Conservation (phyloP, 768 basidiomycete genomes). For the Leccinellum rugosiceps region DNA sequence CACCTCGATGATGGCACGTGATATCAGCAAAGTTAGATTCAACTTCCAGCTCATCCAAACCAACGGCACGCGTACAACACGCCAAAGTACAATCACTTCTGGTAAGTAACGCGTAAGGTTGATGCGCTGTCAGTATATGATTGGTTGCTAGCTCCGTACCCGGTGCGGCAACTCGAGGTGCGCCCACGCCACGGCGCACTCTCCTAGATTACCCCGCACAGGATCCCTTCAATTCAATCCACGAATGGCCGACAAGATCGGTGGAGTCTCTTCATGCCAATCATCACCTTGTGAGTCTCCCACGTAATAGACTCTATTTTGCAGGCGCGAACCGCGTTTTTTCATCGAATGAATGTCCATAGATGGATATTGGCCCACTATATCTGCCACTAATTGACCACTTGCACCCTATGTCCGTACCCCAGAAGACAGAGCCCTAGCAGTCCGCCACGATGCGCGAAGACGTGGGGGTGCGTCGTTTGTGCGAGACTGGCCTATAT, state of each 20-base stretch:
- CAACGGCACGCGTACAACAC: neutral
- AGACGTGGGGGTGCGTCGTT: neutral
- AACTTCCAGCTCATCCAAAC: neutral
- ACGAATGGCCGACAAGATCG: constrained; percentile 7
- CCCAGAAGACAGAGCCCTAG: neutral
- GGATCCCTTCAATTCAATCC: neutral
- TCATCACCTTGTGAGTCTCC: neutral
- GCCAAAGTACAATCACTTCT: neutral
- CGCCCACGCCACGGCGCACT: too few relatives aligned
- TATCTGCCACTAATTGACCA: neutral
- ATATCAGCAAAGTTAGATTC: neutral
- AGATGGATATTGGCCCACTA: neutral
- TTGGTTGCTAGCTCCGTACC: neutral
- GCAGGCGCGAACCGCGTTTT: neutral
- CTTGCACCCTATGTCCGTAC: neutral
- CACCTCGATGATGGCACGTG: constrained; percentile 5
- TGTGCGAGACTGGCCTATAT: neutral
- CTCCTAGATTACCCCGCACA: neutral
- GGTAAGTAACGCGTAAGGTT: too few relatives aligned
- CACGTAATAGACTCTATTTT: neutral
- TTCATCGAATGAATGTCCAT: neutral
- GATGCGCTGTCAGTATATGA: neutral
- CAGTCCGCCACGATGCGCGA: neutral
- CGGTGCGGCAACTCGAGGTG: neutral
- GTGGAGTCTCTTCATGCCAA: constrained; percentile 5